Conservation (phyloP, 2,329 filamentous ascomycete genomes). For the Colletotrichum viniferum region DNA sequence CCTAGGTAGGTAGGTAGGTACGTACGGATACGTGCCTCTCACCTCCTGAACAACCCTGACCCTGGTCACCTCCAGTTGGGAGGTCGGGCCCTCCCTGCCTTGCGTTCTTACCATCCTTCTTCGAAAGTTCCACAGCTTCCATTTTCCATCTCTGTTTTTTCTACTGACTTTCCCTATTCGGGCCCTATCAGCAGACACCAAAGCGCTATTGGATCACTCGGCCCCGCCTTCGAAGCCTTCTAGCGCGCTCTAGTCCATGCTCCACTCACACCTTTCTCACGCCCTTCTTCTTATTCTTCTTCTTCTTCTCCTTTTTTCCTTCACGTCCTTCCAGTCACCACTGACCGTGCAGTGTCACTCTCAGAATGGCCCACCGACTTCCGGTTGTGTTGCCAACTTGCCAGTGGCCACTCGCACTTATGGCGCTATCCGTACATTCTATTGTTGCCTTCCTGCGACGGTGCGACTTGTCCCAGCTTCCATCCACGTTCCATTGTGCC, state of each 20-base stretch:
- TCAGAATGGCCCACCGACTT: background rate
- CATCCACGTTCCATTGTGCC: background rate
- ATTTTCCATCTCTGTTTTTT: background rate
- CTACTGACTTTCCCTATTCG: background rate
- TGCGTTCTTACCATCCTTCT: background rate
- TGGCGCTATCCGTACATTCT: background rate
- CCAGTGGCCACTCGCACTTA: background rate
- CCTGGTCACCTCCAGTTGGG: background rate
- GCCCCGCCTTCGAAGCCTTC: conserved; percentile 8
- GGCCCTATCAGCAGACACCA: background rate
- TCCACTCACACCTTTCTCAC: background rate
- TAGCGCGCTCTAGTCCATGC: conserved; percentile 4
- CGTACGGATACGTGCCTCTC: background rate
- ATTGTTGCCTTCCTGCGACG: background rate
- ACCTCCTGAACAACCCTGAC: background rate
- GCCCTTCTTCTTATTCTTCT: too few species aligned
- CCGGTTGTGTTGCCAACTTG: background rate
- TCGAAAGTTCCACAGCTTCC: conserved; percentile 15
- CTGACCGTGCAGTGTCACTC: too few species aligned
- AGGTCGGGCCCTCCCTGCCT: background rate
- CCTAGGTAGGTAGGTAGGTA: background rate
- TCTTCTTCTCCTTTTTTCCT: too few species aligned
- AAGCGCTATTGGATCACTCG: background rate
- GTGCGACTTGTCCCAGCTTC: background rate
- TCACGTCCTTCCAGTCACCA: too few species aligned